These are phyloP conservation scores for Styphnolobium japonicum DNA, from an alignment of 306 rosid species.

Conservation along the genomic window DNA sequence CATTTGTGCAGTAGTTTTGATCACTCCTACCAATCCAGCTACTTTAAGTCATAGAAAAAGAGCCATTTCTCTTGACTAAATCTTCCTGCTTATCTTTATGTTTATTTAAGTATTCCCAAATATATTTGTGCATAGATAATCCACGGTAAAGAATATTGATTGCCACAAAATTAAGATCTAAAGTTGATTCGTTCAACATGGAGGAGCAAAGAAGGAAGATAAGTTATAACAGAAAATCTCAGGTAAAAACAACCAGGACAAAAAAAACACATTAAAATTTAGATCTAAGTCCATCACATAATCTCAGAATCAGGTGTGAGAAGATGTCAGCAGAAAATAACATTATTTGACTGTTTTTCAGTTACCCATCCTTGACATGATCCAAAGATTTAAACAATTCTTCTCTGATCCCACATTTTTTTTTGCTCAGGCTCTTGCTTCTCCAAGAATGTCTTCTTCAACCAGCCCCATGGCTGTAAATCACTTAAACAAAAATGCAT, in stretches of 20 bases:
- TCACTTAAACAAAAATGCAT: background rate
- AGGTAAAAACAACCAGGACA: background rate
- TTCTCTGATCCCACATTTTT: constrained; percentile 12
- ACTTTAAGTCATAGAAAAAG: too few species aligned
- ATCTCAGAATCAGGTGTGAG: background rate
- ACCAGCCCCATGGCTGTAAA: constrained; percentile 59
- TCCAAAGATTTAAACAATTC: background rate
- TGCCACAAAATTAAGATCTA: background rate
- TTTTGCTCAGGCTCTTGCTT: constrained; percentile 43
- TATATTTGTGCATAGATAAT: too few species aligned
- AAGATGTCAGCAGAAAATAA: background rate
- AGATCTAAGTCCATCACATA: background rate
- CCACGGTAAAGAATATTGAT: background rate
- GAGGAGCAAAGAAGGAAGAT: background rate
- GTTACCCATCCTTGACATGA: too few species aligned
- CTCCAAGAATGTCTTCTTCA: constrained; percentile 54
- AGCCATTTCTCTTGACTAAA: too few species aligned
- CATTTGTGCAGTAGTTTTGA: too few species aligned
- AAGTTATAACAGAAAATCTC: too few species aligned
- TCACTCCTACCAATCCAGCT: too few species aligned
- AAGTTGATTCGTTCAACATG: background rate
- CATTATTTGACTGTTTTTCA: constrained; percentile 12
- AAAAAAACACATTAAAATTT: background rate
- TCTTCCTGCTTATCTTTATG: too few species aligned
- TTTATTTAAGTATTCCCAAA: too few species aligned